Evolutionary conservation across 306 rosid genomes (phyloP).

Genomic region (Dryas octopetala): DNA sequence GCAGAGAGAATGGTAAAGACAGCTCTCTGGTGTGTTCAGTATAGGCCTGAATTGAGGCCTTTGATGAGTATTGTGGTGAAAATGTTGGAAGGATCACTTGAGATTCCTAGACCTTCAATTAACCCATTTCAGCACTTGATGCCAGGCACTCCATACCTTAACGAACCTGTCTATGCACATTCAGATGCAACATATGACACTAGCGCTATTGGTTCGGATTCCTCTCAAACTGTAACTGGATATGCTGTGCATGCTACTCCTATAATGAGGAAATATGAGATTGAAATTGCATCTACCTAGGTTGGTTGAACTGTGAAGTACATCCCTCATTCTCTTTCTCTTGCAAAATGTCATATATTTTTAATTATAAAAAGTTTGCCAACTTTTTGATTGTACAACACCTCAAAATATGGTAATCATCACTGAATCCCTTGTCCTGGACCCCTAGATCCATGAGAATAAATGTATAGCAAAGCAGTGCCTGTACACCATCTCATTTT

Average conservation of each 20-base stretch:
- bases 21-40: constrained; percentile 44
- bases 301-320: neutral
- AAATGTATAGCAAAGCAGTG: no score
- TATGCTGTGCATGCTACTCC: constrained; percentile 19
- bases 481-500: no score
- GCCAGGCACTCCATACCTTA: neutral
- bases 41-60: constrained; percentile 40
- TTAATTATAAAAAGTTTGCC: no score
- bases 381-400: no score
- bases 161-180: neutral
- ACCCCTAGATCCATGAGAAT: no score
- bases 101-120: constrained; percentile 33
- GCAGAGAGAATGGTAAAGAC: constrained; percentile 39
- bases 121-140: constrained; percentile 43
- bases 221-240: constrained; percentile 6
- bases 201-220: neutral
- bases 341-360: no score
- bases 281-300: constrained; percentile 22
- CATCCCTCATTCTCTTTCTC: no score
- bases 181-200: neutral
- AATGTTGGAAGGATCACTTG: constrained; percentile 54
- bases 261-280: constrained; percentile 26
- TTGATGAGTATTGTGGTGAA: constrained; percentile 46
- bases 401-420: no score
- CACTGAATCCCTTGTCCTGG: no score